Conservation (phyloP, 2,329 filamentous ascomycete genomes). For the Fusarium sulawesiense region DNA sequence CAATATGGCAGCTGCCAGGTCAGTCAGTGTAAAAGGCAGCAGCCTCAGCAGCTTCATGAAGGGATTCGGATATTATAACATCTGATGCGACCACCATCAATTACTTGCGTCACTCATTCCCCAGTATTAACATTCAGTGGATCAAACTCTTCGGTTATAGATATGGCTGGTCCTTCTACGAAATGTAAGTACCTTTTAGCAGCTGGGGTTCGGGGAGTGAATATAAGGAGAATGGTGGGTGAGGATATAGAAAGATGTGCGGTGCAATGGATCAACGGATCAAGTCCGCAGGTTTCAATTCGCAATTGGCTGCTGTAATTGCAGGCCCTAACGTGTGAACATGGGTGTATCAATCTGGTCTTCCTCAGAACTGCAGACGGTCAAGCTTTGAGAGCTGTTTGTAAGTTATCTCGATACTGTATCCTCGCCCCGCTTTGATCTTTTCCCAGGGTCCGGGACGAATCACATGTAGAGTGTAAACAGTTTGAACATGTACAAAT, state of each 20-base stretch:
- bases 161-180: neutral
- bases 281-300: neutral
- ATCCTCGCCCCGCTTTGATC: neutral
- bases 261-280: neutral
- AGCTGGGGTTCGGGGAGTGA: constrained; percentile 15
- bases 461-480: neutral
- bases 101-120: constrained; percentile 27
- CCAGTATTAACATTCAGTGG: constrained; percentile 1
- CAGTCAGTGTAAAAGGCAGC: neutral
- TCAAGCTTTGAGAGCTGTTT: neutral
- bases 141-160: neutral
- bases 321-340: neutral
- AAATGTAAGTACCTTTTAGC: neutral
- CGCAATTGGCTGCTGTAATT: neutral
- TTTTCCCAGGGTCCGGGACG: neutral
- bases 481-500: neutral
- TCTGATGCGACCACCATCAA: neutral
- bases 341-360: neutral
- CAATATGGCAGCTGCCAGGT: too few relatives aligned
- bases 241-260: neutral
- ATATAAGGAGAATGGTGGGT: constrained; percentile 5
- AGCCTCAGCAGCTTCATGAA: neutral
- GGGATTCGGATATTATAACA: neutral
- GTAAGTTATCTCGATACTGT: neutral
- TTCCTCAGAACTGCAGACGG: neutral